Percentiles rank a stretch among this genome's conserved stretches.
Conservation (phyloP, 257 asterid genomes). For the Solanum neorickii region DNA sequence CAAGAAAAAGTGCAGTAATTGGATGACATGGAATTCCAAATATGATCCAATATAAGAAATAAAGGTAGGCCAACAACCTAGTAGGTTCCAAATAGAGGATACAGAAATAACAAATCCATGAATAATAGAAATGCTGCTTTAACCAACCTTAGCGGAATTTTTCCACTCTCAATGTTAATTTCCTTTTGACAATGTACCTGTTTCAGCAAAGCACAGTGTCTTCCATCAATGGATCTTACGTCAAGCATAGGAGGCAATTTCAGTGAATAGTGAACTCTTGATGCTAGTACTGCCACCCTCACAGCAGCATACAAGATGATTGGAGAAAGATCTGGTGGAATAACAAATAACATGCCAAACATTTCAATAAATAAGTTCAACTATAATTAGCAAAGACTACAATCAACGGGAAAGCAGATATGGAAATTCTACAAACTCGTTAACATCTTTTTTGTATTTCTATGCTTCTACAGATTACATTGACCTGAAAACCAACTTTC, state of each 20-base stretch:
- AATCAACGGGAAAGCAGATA: not conserved
- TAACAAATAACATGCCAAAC: not conserved
- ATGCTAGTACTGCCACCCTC: conserved; percentile 38
- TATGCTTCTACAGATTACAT: not conserved
- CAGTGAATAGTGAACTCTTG: conserved; percentile 6
- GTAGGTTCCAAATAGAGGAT: not conserved
- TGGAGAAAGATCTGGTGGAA: conserved; percentile 50
- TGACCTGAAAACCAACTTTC: not conserved
- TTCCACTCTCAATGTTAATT: conserved; percentile 18
- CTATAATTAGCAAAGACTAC: not conserved
- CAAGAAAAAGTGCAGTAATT: not conserved
- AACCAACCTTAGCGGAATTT: conserved; percentile 58
- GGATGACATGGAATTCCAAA: not conserved
- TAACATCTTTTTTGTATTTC: not conserved
- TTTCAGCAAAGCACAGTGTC: conserved; percentile 22
- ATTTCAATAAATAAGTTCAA: not conserved
- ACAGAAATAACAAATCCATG: not conserved
- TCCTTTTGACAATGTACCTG: conserved; percentile 28
- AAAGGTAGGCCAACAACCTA: not conserved
- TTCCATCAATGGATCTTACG: conserved; percentile 5
- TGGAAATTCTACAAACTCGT: not conserved
- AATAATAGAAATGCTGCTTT: not conserved
- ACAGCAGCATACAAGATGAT: conserved; percentile 32
- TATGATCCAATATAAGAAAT: not conserved
- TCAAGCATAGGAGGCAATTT: conserved; percentile 16